Conservation (phyloP, 2,329 filamentous ascomycete species). For the Plectosphaerella cucumerina region DNA sequence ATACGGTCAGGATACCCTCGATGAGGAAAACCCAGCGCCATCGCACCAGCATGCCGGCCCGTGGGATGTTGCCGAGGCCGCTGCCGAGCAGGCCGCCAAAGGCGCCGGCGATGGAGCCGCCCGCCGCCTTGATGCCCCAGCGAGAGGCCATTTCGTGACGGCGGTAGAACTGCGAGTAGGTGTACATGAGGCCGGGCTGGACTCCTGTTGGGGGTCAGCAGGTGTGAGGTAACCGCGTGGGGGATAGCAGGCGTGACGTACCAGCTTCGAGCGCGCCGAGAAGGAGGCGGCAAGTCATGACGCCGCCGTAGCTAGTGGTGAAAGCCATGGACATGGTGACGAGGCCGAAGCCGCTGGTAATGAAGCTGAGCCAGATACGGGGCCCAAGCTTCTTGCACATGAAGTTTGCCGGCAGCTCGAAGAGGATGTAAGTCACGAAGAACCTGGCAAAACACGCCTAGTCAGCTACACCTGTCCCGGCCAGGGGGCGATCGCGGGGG, state of each 20-base stretch:
- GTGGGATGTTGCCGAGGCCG: slow-evolving; percentile 44
- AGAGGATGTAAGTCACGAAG: slow-evolving; percentile 61
- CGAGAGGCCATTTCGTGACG: slow-evolving; percentile 51
- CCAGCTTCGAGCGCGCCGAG: slow-evolving; percentile 54
- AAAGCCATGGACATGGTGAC: slow-evolving; percentile 51
- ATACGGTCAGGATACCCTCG: not conserved
- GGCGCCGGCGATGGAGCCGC: slow-evolving; percentile 50
- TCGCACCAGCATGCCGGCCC: not conserved
- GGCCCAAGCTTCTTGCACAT: slow-evolving; percentile 61
- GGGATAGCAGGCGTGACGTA: not conserved
- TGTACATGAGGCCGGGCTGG: slow-evolving; percentile 55
- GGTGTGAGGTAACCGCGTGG: not conserved
- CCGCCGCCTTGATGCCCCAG: slow-evolving; percentile 51
- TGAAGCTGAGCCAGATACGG: slow-evolving; percentile 58
- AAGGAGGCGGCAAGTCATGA: slow-evolving; percentile 42
- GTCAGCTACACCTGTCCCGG: no score
- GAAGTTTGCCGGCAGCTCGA: slow-evolving; percentile 59
- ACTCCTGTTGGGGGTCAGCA: slow-evolving; percentile 18
- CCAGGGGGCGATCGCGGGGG: no score
- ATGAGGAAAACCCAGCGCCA: not conserved
- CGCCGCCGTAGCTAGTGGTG: slow-evolving; percentile 38
- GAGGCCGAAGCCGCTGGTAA: slow-evolving; percentile 53
- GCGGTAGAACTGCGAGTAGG: slow-evolving; percentile 53
- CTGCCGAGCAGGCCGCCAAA: slow-evolving; percentile 55
- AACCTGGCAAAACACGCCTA: slow-evolving; percentile 30